These are phyloP conservation scores for Candida dendrica DNA, from an alignment of 805 yeast genomes.

Conservation along the genomic window DNA sequence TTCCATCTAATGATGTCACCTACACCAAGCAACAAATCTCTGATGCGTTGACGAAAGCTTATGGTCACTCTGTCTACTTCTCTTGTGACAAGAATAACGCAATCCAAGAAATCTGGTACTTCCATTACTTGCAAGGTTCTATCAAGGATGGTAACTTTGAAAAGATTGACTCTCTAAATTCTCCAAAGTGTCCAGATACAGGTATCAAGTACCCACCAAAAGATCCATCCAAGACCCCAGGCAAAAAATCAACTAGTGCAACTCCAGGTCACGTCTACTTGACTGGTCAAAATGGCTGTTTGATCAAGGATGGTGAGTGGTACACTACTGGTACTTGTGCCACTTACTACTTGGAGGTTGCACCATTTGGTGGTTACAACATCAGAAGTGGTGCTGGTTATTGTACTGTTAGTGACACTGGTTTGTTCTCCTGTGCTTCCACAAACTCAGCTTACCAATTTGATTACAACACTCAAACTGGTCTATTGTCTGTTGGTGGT, in stretches of 20 bases:
- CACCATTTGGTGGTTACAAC: conserved; percentile 65
- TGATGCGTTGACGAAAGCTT: conserved; percentile 41
- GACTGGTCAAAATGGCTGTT: conserved; percentile 56
- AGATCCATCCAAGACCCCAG: conserved; percentile 26
- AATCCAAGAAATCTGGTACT: conserved; percentile 60
- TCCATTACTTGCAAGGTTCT: conserved; percentile 68
- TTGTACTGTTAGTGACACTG: conserved; percentile 40
- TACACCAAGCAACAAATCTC: conserved; percentile 54
- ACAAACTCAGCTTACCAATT: neutral
- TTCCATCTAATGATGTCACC: conserved; percentile 53
- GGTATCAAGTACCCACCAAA: conserved; percentile 77
- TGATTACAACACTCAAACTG: conserved; percentile 1
- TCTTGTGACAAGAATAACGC: conserved; percentile 49
- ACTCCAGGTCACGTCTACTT: conserved; percentile 42
- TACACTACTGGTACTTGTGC: conserved; percentile 81
- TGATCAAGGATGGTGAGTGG: conserved; percentile 85
- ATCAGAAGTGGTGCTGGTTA: conserved; percentile 61
- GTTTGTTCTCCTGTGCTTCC: neutral
- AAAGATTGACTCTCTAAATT: conserved; percentile 47
- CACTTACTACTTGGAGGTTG: conserved; percentile 47
- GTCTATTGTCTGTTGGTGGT: neutral
- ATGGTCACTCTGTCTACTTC: conserved; percentile 51
- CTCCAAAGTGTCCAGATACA: conserved; percentile 45
- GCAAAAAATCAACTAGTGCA: conserved; percentile 4
- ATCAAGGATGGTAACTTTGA: conserved; percentile 56